Conservation (phyloP, 176 grass and related monocot genomes). For the Eremochloa ophiuroides region DNA sequence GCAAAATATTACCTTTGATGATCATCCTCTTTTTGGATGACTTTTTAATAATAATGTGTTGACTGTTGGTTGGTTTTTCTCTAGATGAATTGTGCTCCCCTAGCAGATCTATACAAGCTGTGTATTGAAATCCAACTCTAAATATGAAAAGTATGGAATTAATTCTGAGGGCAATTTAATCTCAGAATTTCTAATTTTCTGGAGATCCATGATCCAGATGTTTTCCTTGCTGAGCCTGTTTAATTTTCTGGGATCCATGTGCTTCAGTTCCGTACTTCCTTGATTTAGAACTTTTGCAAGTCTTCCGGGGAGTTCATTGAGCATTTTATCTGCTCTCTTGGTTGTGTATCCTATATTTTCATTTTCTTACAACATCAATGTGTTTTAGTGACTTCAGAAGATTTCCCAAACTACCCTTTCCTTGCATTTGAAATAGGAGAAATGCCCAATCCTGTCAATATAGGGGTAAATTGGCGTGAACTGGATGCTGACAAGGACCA, state of each 20-base stretch:
- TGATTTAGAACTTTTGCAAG: not conserved
- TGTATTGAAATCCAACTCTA: not conserved
- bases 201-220: not conserved
- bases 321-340: not conserved
- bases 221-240: not conserved
- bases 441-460: not conserved
- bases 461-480: not conserved
- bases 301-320: not conserved
- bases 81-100: not conserved
- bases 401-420: not conserved
- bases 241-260: not conserved
- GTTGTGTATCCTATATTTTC: not conserved
- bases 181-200: not conserved
- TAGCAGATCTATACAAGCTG: not conserved
- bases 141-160: not conserved
- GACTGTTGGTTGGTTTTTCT: conserved; percentile 28
- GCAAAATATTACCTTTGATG: not conserved
- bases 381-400: not conserved
- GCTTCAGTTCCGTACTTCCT: not conserved
- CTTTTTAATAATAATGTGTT: conserved; percentile 22
- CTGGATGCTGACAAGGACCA: not conserved
- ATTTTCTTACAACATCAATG: not conserved
- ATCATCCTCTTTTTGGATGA: conserved; percentile 7
- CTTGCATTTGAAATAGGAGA: not conserved
- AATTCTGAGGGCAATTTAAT: not conserved